Evolutionary conservation across 148 eudicot species (phyloP), one percentile per base, ranked within the genome.

Genomic region (Camellia japonica): DNA sequence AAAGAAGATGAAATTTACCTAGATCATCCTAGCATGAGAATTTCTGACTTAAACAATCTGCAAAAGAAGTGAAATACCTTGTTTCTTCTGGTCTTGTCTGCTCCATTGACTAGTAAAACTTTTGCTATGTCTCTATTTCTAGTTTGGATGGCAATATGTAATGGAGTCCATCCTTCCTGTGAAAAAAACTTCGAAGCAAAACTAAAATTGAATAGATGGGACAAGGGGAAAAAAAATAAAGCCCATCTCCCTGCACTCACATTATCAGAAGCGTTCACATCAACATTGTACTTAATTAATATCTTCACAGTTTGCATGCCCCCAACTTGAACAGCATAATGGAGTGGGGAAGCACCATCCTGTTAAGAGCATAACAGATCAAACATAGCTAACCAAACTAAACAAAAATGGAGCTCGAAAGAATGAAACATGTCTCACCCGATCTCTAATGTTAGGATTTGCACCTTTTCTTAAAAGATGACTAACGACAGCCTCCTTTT

Each of bases 111-210:
- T 79, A 97, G 79, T 83, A 97, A 83, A 73, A 94, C 76, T 88
- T 97, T 97, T 59, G 89, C 87, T 61, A 94, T 88, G 82, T 92
- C 90, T 90, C 97, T 88, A 85, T 88, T 94, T 91, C 98, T 90
- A 73, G 85, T 90, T 87, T 96, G 99, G 86, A 94, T 84, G 61
- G 99, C 98, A 75, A 96, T 84, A 80, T 96, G 99, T 82, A 96
- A 85, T 7, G 99, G 98, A 49, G 97, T 92, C 99, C 99, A 93
- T 65, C 96, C 97, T 84, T 92, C 98, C 99, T 94, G 90, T 51
- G 63, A 71, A 54, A 78, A 15, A 60, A 79, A 43, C 68, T 41
- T 18, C 12, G 46, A 62, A 78, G 58, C 23, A 78, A 75, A 51
- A 6, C 74, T 62, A 52, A 46, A 83, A 61, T 71, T 75, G 6